Evolutionary conservation across 2,329 filamentous ascomycete species (phyloP), one percentile per base, ranked within the genome.

Genomic region (Pseudofabraea citricarpa): DNA sequence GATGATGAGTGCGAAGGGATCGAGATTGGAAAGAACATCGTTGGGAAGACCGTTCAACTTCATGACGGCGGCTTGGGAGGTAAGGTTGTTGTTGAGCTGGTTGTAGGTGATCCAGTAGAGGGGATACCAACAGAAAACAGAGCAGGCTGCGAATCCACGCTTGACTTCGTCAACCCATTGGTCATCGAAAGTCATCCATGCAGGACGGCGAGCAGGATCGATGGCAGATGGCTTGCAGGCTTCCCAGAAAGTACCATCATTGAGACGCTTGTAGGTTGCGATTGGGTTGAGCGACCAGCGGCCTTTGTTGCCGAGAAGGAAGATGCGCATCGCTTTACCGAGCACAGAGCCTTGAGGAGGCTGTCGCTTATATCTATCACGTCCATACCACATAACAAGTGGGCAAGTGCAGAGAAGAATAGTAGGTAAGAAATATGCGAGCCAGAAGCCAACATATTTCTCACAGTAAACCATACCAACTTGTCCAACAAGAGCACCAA

Each of bases 181-280:
- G 53, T 91, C 87, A 49, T 91, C 86, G 54, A 89, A 90, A 0
- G 81, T 85, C 83, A 90, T 90, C 85, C 85, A 90, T 0, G 43
- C 31, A 0, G 85, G 85, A 43, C 81, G 80, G 50, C 71, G 60
- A 2, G 62, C 63, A 27, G 73, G 66, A 8, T 74, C 66, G 5
- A 87, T 70, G 26, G 71, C 68, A 8, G 79, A 85, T 3, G 85
- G 85, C 66, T 86, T 87, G 47, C 80, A 79, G 4, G 69, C 59
- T 20, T 87, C 79, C 80, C 84, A 89, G 65, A 86, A 80, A 5
- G 64, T 64, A 3, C 67, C 66, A 42, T 65, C 63, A 46, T 73
- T 67, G 49, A 78, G 65, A 53, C 75, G 74, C 55, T 68, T 72
- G 60, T 73, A 81, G 15, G 78, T 83, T 18, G 61, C 64, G 33